These are phyloP conservation scores for Xylaria longipes DNA, from an alignment of 495 filamentous ascomycete genomes.

Conservation along the genomic window DNA sequence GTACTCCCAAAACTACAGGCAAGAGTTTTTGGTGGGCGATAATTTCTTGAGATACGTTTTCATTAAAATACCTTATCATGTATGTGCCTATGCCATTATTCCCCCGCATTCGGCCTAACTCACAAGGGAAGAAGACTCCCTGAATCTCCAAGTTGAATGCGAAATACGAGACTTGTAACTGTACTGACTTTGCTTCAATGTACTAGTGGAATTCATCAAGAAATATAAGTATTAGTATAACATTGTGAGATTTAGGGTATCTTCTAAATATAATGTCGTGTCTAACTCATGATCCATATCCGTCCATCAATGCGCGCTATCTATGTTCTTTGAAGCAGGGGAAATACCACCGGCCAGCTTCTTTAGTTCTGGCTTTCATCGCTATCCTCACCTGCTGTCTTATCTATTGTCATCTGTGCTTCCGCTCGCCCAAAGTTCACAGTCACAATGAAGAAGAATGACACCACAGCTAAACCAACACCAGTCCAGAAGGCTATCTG, in stretches of 20 bases:
- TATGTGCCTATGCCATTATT: not conserved
- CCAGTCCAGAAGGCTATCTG: conserved; percentile 73
- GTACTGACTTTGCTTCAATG: not conserved
- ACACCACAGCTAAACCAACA: conserved; percentile 62
- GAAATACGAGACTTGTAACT: not conserved
- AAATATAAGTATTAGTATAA: not conserved
- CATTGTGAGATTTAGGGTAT: not conserved
- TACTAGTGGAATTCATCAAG: not conserved
- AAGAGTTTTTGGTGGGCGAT: not conserved
- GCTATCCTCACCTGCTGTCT: conserved; percentile 47
- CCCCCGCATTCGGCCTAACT: conserved; percentile 5
- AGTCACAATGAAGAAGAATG: conserved; percentile 63
- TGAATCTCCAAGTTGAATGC: not conserved
- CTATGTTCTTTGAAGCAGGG: not conserved
- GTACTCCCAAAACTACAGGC: no score
- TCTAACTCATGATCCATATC: not conserved
- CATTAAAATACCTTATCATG: not conserved
- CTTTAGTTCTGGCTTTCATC: not conserved
- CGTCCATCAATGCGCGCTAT: not conserved
- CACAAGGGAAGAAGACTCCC: not conserved
- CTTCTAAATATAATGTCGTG: not conserved
- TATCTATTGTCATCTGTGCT: conserved; percentile 73
- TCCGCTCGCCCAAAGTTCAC: conserved; percentile 71
- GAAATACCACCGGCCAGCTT: not conserved
- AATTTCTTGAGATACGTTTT: not conserved